Base-by-base conservation (phyloP, 139 green algal genomes). In the Tetradesmus lagerheimii region DNA sequence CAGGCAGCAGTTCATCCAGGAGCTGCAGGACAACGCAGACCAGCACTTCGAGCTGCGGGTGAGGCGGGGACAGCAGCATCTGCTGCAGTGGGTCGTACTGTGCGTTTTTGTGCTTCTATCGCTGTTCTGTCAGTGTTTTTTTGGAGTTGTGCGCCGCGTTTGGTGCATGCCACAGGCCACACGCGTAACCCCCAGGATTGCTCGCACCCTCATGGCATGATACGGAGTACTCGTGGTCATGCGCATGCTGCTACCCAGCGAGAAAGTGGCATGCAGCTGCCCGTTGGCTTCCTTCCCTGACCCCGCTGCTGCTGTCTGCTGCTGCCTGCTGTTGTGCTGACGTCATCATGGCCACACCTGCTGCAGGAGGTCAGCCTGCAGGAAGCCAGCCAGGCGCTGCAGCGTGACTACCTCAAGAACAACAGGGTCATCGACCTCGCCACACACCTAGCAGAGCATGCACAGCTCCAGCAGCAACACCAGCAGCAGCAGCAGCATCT, bases 351-450 rank as follows among this genome's bases (percentile, higher is more conserved):
- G n/a, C n/a, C n/a, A n/a, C n/a, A n/a, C n/a, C n/a, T n/a, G 38
- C 41, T 41, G 83, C 64, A 83, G 85, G 67, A 89, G 12, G 45
- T 74, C 12, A 37, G 67, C 43, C 76, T 74, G 43, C 43, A 90
- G 57, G 87, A 86, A 39, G 78, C 78, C 20, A 34, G 18, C 34
- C 74, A 86, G 45, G 88, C 88, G 9, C 62, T 91, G 41, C 25
- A 15, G 43, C 38, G 43, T 12, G 23, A 83, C 0, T 83, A 91
- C 88, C 67, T 91, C 29, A 64, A 45, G 8, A 35, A 43, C 1
- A 91, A 91, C 80, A 88, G 67, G 45, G 31, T 88, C 29, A 80
- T 91, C 15, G 66, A 91, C 66, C 62, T 91, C 39, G 62, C 37
- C 9, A 4, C 67, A 5, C n/a, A 38, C n/a, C 1, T 78, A 11